Base-by-base conservation (phyloP, 495 filamentous ascomycete species). In the Penicillium pancosmium region DNA sequence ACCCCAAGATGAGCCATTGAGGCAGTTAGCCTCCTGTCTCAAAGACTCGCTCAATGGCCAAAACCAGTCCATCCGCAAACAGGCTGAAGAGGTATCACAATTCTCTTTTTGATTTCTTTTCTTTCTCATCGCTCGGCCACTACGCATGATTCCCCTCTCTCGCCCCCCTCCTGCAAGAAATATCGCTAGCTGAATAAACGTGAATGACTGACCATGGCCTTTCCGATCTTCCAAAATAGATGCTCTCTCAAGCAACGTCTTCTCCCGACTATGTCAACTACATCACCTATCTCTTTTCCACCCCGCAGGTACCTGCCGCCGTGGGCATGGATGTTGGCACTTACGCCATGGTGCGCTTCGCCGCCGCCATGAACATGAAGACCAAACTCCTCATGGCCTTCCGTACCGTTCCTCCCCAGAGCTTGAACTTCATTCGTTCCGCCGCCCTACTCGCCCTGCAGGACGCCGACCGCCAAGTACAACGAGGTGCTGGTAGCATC, bases 221-320 rank as follows among this genome's bases (percentile, higher is more conserved):
- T n/a, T 40, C 36, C 7, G 35, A 1, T 41, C 13, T 33, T 50
- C 12, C 7, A 31, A 57, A 57, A 54, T 68, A 98, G 94, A 95
- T 98, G 92, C 90, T 99, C 64, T 81, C 86, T 54, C 90, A 95
- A 80, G 94, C 95, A 36, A 93, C 92, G 70, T 78, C 84, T 13
- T 95, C 88, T 15, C 93, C 93, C 9, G 93, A 97, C 72, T 91
- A 97, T 80, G 91, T 93, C 75, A 97, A 97, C 74, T 99, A 99
- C 71, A 84, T 99, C 49, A 89, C 91, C 50, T 97, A 92, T 69
- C 82, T 99, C 18, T 89, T 95, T 71, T 90, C 88, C 50, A 91
- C 86, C 52, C 73, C 84, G 55, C 80, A 86, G 56, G 75, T 82
- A 35, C 85, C 88, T 15, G 63, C 80, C 11, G 79, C 76, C 2